These are phyloP conservation scores for Aspergillus alliaceus DNA, from an alignment of 2,329 filamentous ascomycete genomes.

Conservation along the genomic window DNA sequence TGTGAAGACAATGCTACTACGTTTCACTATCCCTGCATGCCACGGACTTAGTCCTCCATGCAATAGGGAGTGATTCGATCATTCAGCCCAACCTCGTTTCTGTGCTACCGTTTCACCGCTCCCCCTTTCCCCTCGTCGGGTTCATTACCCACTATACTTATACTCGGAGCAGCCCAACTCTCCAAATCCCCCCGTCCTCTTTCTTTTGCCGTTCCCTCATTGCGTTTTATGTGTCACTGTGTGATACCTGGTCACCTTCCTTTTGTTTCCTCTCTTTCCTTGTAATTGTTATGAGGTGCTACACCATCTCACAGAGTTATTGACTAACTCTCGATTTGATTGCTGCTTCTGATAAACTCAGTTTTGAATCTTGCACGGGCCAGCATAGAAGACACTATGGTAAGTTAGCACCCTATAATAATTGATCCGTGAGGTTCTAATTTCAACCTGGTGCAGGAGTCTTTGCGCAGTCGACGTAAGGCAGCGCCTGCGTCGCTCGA, in stretches of 20 bases:
- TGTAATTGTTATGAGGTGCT: background rate
- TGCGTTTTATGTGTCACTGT: background rate
- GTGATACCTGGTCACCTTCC: background rate
- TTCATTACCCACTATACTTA: constrained; percentile 9
- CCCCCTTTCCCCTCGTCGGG: constrained; percentile 2
- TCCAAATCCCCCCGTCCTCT: background rate
- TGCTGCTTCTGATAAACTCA: background rate
- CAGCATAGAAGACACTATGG: background rate
- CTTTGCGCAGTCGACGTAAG: constrained; percentile 17
- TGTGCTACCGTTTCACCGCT: constrained; percentile 11
- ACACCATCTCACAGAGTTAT: background rate
- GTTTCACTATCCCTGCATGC: constrained; percentile 20
- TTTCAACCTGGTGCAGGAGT: constrained; percentile 5
- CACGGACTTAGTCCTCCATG: constrained; percentile 4
- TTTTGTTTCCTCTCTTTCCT: background rate
- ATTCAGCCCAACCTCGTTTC: constrained; percentile 4
- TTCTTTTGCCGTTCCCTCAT: background rate
- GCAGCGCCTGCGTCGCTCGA: constrained; percentile 16
- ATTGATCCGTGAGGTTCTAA: background rate
- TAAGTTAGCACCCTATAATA: background rate
- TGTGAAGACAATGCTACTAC: constrained; percentile 9
- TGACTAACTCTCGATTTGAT: background rate
- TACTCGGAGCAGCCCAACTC: background rate
- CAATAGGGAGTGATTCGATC: background rate
- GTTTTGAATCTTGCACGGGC: background rate